Base-by-base conservation (phyloP, 345 rosid genomes). In the Brassica incana region DNA sequence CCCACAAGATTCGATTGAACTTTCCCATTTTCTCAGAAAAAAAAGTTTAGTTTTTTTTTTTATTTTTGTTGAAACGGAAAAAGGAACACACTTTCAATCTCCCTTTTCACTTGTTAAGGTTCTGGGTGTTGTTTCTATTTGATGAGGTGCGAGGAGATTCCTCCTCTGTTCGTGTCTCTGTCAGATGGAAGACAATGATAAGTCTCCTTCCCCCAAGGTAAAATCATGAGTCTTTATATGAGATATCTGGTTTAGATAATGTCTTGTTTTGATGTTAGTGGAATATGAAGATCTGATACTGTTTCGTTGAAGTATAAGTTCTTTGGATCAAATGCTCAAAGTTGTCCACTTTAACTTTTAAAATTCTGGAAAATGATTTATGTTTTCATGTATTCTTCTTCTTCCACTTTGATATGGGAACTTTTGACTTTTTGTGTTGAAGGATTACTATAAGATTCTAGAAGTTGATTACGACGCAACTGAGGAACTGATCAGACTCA, bases 401-500 rank as follows among this genome's bases (percentile, higher is more conserved):
- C 35, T 10, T 62, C 40, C 32, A 18, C 29, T 50, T 71, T 77
- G 70, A 72, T 15, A 38, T 69, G 27, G 27, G 59, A 52, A 32
- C 25, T 67, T 79, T 56, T 43, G 29, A 18, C 0, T 33, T 35
- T 63, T 1, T 50, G 58, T 50, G 16, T 3, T 54, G 75, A 62
- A 90, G 97, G 97, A 92, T 82, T 89, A 89, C 84, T 92, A 92
- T 85, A 90, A 90, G 84, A 83, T 90, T 67, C 82, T 92, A 80
- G 89, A 87, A 72, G 89, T 92, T 63, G 97, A 90, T 77, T 90
- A 92, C 84, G 97, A 90, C 79, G 97, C 97, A 79, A 89, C 90
- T 38, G 95, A 90, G 29, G 95, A 92, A 83, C 84, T 84, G 78
- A 92, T 92, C 80, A 83, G 90, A 75, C 65, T 88, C 29, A 92